phyloP scores from a whole-genome alignment of 495 filamentous ascomycete species.

The Lepidopterella palustris region DNA sequence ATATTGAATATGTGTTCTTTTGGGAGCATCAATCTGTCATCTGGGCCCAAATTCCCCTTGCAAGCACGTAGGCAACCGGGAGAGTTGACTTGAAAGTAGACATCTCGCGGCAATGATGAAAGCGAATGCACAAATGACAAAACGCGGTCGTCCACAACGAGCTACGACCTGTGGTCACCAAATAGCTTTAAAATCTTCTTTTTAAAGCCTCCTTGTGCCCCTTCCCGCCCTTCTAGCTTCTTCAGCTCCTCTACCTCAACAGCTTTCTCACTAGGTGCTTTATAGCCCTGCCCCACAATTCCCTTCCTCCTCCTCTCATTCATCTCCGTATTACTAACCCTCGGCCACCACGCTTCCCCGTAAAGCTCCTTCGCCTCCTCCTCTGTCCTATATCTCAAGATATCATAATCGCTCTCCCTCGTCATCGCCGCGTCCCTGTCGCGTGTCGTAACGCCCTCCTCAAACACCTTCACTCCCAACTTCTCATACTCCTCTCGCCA shows the following conservation, averaged over 20 bases:
- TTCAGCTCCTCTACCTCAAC: background rate
- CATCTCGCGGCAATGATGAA: too few relatives aligned
- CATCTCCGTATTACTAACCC: constrained; percentile 21
- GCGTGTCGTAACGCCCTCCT: constrained; percentile 11
- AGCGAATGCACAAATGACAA: too few relatives aligned
- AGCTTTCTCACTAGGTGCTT: too few relatives aligned
- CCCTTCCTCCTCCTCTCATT: constrained; percentile 20
- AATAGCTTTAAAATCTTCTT: background rate
- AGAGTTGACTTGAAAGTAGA: too few relatives aligned
- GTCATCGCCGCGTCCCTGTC: constrained; percentile 22
- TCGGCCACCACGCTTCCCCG: constrained; percentile 16
- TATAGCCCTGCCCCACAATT: too few relatives aligned
- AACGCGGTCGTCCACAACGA: too few relatives aligned
- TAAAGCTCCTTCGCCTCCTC: constrained; percentile 13
- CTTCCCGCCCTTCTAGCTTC: background rate
- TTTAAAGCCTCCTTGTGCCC: background rate
- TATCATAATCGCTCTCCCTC: constrained; percentile 16
- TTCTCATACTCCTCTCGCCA: background rate
- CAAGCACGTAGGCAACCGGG: too few relatives aligned
- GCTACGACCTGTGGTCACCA: background rate
- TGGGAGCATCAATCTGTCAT: too few relatives aligned
- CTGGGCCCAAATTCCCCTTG: too few relatives aligned
- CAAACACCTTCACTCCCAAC: constrained; percentile 7
- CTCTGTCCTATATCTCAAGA: constrained; percentile 19
- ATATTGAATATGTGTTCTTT: too few relatives aligned